Percentiles rank a stretch among this genome's conserved stretches.
phyloP scores from a whole-genome alignment of 2,329 filamentous ascomycete genomes.

The Fusarium sp. region DNA sequence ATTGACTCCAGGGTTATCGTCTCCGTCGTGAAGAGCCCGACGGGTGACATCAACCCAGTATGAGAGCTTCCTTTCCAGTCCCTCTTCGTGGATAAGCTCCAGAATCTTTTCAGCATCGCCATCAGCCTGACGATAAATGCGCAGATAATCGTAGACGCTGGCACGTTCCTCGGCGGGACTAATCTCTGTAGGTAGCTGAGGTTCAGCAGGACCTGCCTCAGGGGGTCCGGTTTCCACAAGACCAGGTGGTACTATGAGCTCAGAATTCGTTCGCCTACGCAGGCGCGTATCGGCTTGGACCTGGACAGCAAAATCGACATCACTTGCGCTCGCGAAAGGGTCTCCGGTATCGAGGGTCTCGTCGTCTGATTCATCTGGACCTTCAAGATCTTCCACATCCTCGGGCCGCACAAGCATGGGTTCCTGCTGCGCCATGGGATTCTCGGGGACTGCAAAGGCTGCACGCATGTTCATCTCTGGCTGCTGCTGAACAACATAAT shows the following conservation, averaged over 20 bases:
- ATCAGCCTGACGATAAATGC: constrained; percentile 68
- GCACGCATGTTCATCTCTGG: constrained; percentile 87
- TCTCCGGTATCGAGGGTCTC: constrained; percentile 48
- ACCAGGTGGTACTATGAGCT: constrained; percentile 9
- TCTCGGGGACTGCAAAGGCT: constrained; percentile 63
- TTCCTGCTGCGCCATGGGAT: constrained; percentile 43
- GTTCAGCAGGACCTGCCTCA: constrained; percentile 4
- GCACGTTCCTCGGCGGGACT: constrained; percentile 32
- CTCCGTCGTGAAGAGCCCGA: constrained; percentile 38
- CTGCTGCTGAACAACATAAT: constrained; percentile 98
- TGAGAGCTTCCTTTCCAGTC: constrained; percentile 66
- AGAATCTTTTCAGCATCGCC: constrained; percentile 70
- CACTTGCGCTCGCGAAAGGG: constrained; percentile 13
- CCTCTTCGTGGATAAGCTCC: constrained; percentile 70
- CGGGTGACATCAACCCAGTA: constrained; percentile 69
- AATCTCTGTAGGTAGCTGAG: background rate
- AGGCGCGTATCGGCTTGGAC: constrained; percentile 22
- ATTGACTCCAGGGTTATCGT: background rate
- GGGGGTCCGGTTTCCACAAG: constrained; percentile 18
- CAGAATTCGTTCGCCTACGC: constrained; percentile 25
- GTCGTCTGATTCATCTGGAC: constrained; percentile 46
- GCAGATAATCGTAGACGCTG: constrained; percentile 53
- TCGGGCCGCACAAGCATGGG: constrained; percentile 40
- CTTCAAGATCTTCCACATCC: constrained; percentile 35
- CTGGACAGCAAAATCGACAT: constrained; percentile 23